Conservation (phyloP, 192 early-diverging fungal species). For the Pecoramyces ruminantium region DNA sequence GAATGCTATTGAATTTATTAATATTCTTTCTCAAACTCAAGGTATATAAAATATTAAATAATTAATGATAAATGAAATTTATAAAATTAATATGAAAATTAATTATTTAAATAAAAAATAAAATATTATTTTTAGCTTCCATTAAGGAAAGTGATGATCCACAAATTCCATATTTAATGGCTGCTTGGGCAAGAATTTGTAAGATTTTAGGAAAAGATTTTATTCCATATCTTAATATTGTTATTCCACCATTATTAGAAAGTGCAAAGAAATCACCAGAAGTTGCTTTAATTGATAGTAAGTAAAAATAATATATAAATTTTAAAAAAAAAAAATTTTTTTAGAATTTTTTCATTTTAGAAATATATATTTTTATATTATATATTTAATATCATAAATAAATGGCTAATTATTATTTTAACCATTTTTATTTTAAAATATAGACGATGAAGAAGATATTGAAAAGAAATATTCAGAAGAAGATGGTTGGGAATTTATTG, state of each 20-base stretch:
- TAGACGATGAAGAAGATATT: constrained; percentile 50
- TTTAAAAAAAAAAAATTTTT: too few relatives aligned
- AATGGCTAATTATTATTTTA: too few relatives aligned
- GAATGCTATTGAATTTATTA: constrained; percentile 61
- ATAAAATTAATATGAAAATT: too few relatives aligned
- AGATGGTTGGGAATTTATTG: constrained; percentile 96
- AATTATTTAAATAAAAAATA: neutral
- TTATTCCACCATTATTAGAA: constrained; percentile 79
- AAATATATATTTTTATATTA: too few relatives aligned
- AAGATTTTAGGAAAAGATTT: constrained; percentile 87
- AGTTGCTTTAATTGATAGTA: constrained; percentile 63
- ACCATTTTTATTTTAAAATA: neutral
- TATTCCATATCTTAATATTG: constrained; percentile 74
- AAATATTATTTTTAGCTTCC: constrained; percentile 7
- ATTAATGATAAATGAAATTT: neutral
- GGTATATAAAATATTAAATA: constrained; percentile 3
- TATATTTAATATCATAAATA: too few relatives aligned
- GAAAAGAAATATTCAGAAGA: constrained; percentile 79
- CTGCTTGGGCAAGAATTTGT: constrained; percentile 94
- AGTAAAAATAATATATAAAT: too few relatives aligned
- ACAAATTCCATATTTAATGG: constrained; percentile 76
- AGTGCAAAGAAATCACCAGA: constrained; percentile 85
- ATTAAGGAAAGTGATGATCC: constrained; percentile 85
- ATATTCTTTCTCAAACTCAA: constrained; percentile 68
- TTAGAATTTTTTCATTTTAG: too few relatives aligned